Evolutionary conservation across 768 basidiomycete species (phyloP).

Genomic region (Dentipellis fragilis): DNA sequence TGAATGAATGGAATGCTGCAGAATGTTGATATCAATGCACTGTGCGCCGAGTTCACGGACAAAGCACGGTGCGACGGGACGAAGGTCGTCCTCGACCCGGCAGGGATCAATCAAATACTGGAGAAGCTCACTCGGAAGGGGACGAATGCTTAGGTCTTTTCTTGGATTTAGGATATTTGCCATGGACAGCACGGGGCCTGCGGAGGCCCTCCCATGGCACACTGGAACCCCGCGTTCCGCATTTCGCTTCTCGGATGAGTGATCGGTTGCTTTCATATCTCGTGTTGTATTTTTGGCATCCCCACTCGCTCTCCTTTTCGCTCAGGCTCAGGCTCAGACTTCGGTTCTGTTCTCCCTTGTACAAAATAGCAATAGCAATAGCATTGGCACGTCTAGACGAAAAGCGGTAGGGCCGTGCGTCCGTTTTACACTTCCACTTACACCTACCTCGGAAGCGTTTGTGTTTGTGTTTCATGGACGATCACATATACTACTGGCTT

Average conservation of each 20-base stretch:
- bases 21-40: conserved; percentile 70
- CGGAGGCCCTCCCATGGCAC: no score
- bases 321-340: no score
- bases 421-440: no score
- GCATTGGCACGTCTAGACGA: no score
- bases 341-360: no score
- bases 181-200: no score
- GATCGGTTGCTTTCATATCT: not conserved
- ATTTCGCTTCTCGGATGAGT: no score
- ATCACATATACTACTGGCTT: not conserved
- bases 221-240: no score
- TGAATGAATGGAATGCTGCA: conserved; percentile 18
- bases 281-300: not conserved
- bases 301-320: not conserved
- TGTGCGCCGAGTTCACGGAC: conserved; percentile 69
- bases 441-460: not conserved
- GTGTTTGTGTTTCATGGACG: not conserved
- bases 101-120: conserved; percentile 33
- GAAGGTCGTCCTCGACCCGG: conserved; percentile 64
- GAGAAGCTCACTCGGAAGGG: conserved; percentile 23
- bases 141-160: no score
- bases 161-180: no score
- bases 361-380: no score
- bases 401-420: no score
- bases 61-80: conserved; percentile 82